Percentiles rank a stretch among this genome's conserved stretches.
Evolutionary conservation across 2,329 filamentous ascomycete species (phyloP).

Genomic region (Bisporella sp.): DNA sequence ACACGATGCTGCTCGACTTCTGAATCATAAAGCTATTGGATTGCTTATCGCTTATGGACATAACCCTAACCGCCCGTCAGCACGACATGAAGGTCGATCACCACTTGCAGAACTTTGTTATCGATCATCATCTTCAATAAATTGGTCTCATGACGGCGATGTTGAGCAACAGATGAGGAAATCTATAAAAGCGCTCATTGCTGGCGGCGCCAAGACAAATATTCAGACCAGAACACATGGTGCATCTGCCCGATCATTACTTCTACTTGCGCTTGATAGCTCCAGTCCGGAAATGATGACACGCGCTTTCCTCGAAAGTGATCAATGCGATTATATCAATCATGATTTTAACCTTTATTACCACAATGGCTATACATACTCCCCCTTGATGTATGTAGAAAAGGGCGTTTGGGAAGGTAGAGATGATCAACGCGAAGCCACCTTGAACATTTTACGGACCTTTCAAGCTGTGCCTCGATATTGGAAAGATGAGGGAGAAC

Average conservation of each 20-base stretch:
- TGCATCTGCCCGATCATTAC: constrained; percentile 35
- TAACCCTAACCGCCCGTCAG: constrained; percentile 57
- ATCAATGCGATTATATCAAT: constrained; percentile 59
- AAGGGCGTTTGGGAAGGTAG: constrained; percentile 9
- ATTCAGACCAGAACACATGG: constrained; percentile 20
- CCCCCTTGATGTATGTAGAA: constrained; percentile 53
- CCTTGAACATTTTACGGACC: background rate
- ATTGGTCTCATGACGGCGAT: constrained; percentile 41
- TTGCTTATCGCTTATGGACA: constrained; percentile 52
- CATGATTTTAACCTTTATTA: constrained; percentile 48
- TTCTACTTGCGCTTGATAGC: constrained; percentile 54
- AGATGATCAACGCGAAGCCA: background rate
- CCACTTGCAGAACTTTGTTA: constrained; percentile 57
- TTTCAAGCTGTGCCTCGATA: background rate
- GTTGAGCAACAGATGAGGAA: constrained; percentile 38
- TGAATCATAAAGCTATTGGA: constrained; percentile 49
- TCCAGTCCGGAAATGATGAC: constrained; percentile 46
- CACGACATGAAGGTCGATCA: constrained; percentile 53
- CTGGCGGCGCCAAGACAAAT: constrained; percentile 36
- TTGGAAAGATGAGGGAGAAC: background rate
- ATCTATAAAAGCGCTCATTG: constrained; percentile 48
- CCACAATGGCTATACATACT: constrained; percentile 49
- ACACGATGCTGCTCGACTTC: constrained; percentile 55
- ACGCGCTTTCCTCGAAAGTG: constrained; percentile 51
- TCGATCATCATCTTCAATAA: constrained; percentile 32